Evolutionary conservation across 352 stramenopile genomes (phyloP).

Genomic region (Globisporangium solare): DNA sequence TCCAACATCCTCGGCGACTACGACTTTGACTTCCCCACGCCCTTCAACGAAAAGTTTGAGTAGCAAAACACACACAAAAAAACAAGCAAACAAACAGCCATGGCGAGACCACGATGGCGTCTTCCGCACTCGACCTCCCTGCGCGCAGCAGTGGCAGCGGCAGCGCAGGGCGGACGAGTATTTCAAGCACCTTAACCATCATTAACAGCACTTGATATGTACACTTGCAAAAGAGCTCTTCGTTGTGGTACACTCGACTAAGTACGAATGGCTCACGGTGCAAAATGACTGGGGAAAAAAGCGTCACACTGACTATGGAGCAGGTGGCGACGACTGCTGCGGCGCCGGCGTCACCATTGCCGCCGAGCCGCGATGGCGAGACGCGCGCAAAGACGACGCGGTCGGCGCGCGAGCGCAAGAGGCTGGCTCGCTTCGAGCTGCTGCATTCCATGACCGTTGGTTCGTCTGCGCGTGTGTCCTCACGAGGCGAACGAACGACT

Average conservation of each 20-base stretch:
- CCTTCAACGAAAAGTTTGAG: constrained; percentile 62
- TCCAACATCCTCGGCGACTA: constrained; percentile 30
- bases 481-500: no score
- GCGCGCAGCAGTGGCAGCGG: no score
- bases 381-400: constrained; percentile 17
- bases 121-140: no score
- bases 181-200: no score
- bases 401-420: constrained; percentile 40
- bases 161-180: no score
- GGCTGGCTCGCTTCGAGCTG: constrained; percentile 41
- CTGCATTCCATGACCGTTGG: constrained; percentile 58
- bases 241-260: no score
- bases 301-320: no score
- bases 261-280: no score
- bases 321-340: no score
- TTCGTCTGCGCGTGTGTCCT: constrained; percentile 18
- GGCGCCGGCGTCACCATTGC: background rate
- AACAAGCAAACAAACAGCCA: background rate
- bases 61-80: constrained; percentile 1
- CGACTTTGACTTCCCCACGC: constrained; percentile 52
- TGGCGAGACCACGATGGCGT: background rate
- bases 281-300: no score
- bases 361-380: background rate
- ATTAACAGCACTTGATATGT: no score
- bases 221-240: no score